These are phyloP conservation scores for Geosmithia putterillii DNA, from an alignment of 2,329 filamentous ascomycete species.

Conservation along the genomic window DNA sequence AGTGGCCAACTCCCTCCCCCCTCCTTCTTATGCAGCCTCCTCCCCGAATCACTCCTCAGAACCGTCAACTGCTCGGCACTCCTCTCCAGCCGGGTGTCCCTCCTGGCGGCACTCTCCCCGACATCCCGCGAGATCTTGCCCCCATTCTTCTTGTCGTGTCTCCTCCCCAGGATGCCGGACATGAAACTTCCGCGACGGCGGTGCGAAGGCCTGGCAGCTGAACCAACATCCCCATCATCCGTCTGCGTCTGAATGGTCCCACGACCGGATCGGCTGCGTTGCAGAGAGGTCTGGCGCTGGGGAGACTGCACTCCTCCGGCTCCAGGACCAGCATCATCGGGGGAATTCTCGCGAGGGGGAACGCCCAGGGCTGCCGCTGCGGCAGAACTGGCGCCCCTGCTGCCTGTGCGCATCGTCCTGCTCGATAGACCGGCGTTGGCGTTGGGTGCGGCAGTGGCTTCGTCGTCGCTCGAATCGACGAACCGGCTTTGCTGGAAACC, in stretches of 20 bases:
- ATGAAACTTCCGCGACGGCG: conserved; percentile 38
- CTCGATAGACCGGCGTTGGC: conserved; percentile 18
- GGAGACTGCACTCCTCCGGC: conserved; percentile 3
- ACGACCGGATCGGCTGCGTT: conserved; percentile 27
- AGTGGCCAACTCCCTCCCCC: conserved; percentile 25
- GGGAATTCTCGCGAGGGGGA: conserved; percentile 35
- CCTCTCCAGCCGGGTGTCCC: conserved; percentile 51
- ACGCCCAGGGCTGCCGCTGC: conserved; percentile 23
- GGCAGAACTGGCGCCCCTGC: conserved; percentile 15
- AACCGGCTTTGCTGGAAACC: conserved; percentile 45
- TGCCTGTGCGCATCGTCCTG: conserved; percentile 16
- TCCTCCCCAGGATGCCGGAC: conserved; percentile 47
- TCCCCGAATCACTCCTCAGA: conserved; percentile 20
- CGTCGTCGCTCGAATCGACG: conserved; percentile 59
- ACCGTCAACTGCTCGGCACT: conserved; percentile 38
- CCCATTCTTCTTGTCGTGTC: conserved; percentile 28
- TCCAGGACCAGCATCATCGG: conserved; percentile 24
- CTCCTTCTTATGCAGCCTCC: conserved; percentile 13
- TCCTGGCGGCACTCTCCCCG: conserved; percentile 45
- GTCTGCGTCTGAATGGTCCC: conserved; percentile 16
- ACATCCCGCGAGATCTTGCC: conserved; percentile 42
- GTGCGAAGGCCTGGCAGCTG: conserved; percentile 6
- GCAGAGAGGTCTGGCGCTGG: no score
- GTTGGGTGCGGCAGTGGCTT: conserved; percentile 6
- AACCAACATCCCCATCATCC: no score